These are phyloP conservation scores for Coffea humblotiana DNA, from an alignment of 305 asterid genomes.

Conservation along the genomic window DNA sequence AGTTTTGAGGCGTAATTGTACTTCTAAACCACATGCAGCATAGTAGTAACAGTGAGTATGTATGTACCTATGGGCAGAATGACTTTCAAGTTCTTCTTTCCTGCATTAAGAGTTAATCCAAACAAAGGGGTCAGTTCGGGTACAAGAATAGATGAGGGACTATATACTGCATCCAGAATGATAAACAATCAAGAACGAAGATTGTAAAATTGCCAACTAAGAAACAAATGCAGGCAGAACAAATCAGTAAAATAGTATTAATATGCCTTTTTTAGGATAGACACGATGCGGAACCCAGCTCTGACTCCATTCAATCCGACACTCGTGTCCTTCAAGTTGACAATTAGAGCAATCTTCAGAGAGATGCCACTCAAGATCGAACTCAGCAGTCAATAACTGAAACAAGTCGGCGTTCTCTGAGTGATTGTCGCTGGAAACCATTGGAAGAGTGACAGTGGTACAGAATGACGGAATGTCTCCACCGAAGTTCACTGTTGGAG, in stretches of 20 bases:
- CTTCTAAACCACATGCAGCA: neutral
- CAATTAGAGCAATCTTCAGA: conserved; percentile 24
- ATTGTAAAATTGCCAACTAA: neutral
- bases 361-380: conserved; percentile 27
- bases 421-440: no score
- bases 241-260: neutral
- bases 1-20: no score
- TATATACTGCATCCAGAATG: neutral
- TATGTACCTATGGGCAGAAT: conserved; percentile 29
- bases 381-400: conserved; percentile 16
- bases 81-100: neutral
- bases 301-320: conserved; percentile 6
- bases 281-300: no score
- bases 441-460: conserved; percentile 21
- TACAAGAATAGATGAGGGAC: neutral
- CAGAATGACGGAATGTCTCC: conserved; percentile 21
- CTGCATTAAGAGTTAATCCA: conserved; percentile 15
- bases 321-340: conserved; percentile 14
- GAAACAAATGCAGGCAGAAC: no score
- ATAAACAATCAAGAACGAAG: neutral
- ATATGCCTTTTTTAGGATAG: neutral
- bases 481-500: neutral
- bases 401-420: conserved; percentile 21
- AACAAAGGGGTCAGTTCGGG: neutral
- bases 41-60: neutral